Evolutionary conservation across 768 basidiomycete genomes (phyloP).

Genomic region (Pleurotus citrinopileatus): DNA sequence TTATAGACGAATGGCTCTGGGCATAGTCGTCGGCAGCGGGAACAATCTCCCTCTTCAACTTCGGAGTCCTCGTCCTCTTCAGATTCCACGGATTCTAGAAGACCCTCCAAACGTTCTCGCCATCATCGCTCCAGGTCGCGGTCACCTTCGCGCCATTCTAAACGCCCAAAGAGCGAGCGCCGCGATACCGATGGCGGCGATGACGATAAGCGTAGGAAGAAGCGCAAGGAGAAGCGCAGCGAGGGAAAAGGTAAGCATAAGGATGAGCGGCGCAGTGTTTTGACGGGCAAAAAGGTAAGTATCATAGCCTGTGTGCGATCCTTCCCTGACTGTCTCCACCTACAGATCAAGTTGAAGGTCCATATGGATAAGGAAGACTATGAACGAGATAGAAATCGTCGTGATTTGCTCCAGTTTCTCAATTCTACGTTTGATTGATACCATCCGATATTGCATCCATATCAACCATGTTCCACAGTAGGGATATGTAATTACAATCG

Average conservation of each 20-base stretch:
- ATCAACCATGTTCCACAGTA: too few species aligned
- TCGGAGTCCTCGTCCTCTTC: background rate
- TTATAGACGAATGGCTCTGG: background rate
- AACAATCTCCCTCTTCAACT: background rate
- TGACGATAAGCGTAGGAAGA: conserved; percentile 20
- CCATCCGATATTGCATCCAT: too few species aligned
- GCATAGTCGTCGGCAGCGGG: background rate
- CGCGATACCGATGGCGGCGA: background rate
- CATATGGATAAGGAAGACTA: conserved; percentile 56
- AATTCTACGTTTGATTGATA: conserved; percentile 44
- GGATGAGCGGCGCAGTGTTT: conserved; percentile 49
- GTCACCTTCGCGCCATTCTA: conserved; percentile 16
- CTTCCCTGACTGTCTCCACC: background rate
- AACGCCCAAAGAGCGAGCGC: conserved; percentile 19
- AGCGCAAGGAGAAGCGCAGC: conserved; percentile 32
- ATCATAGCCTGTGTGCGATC: background rate
- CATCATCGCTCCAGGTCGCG: conserved; percentile 4
- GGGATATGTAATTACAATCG: too few species aligned
- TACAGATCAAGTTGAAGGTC: conserved; percentile 61
- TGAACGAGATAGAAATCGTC: conserved; percentile 54
- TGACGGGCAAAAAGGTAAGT: conserved; percentile 61
- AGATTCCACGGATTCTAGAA: background rate
- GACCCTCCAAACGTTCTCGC: conserved; percentile 13
- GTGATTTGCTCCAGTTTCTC: conserved; percentile 51
- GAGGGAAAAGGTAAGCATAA: conserved; percentile 29